Conservation (phyloP, 495 filamentous ascomycete species). For the Tuber aestivum region DNA sequence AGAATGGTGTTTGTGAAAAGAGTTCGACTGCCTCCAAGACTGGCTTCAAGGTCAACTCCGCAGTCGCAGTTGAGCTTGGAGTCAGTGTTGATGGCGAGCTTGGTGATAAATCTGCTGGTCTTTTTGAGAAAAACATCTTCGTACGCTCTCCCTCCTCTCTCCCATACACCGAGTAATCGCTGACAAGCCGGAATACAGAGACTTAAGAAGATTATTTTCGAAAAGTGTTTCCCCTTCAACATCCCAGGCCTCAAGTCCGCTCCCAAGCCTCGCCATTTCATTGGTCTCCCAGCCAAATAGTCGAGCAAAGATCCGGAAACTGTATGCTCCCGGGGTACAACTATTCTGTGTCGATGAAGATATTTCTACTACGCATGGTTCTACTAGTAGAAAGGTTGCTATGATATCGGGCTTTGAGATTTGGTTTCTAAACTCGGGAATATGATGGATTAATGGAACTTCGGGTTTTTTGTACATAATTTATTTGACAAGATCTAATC, state of each 20-base stretch:
- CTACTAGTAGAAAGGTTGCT: neutral
- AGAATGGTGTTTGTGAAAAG: conserved; percentile 35
- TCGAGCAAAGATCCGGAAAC: neutral
- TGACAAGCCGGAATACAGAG: conserved; percentile 8
- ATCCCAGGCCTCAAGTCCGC: conserved; percentile 9
- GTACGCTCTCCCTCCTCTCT: conserved; percentile 8
- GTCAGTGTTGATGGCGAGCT: conserved; percentile 45
- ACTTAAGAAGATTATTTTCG: conserved; percentile 7
- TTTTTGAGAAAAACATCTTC: conserved; percentile 15
- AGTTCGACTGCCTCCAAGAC: conserved; percentile 35
- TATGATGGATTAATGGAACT: neutral
- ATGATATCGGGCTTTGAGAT: neutral
- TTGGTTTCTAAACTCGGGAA: neutral
- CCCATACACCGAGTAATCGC: neutral
- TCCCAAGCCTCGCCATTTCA: neutral
- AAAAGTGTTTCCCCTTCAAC: conserved; percentile 23
- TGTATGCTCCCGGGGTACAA: neutral
- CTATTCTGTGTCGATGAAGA: neutral
- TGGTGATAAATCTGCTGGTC: conserved; percentile 9
- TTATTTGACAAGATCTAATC: neutral
- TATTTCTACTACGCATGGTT: neutral
- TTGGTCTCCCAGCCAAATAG: neutral
- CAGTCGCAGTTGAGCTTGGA: conserved; percentile 39
- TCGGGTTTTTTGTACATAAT: neutral
- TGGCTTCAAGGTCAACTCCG: conserved; percentile 33